phyloP scores from a whole-genome alignment of 179 eudicot species.

The Beta lomatogona region DNA sequence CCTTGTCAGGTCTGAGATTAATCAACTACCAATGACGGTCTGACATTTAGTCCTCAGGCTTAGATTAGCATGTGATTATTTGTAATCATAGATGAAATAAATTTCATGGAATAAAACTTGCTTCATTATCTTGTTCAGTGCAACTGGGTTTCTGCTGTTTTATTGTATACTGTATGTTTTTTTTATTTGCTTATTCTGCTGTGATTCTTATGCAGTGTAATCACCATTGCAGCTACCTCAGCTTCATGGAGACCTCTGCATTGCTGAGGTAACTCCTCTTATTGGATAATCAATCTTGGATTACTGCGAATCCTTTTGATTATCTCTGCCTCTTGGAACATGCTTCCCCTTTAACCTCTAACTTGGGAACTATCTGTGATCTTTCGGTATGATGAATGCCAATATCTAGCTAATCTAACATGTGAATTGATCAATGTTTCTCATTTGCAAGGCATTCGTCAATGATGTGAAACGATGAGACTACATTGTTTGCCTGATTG shows the following conservation, averaged over 20 bases:
- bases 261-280: conserved; percentile 40
- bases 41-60: conserved; percentile 30
- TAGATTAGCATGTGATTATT: conserved; percentile 34
- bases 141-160: not conserved
- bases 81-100: conserved; percentile 31
- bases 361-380: conserved; percentile 3
- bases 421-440: not conserved
- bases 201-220: conserved; percentile 41
- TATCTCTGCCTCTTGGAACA: conserved; percentile 13
- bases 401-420: not conserved
- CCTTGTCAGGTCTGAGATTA: conserved; percentile 43
- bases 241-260: conserved; percentile 38
- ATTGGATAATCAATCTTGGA: conserved; percentile 29
- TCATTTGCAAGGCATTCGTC: not conserved
- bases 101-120: conserved; percentile 16
- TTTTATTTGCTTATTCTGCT: conserved; percentile 25
- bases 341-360: conserved; percentile 16
- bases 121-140: conserved; percentile 19
- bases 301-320: conserved; percentile 23
- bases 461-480: not conserved
- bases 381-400: not conserved
- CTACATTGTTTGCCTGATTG: not conserved
- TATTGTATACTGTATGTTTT: not conserved
- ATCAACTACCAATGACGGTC: conserved; percentile 36
- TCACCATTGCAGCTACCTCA: conserved; percentile 27